These are phyloP conservation scores for Seminavis robusta DNA, from an alignment of 108 stramenopile genomes.

Conservation along the genomic window DNA sequence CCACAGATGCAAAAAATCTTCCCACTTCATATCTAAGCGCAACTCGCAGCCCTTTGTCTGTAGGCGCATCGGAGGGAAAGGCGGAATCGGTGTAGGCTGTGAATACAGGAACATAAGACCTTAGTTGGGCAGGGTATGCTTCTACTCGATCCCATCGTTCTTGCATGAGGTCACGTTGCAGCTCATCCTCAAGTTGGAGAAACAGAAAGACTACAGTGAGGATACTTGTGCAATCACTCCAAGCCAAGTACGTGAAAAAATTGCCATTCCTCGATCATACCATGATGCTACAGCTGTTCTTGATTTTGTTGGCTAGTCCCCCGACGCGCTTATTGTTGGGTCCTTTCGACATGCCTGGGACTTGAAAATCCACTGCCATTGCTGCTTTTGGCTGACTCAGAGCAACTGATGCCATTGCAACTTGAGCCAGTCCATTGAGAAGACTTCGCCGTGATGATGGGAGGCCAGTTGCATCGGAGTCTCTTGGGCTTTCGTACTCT, in stretches of 20 bases:
- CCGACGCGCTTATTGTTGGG: conserved; percentile 16
- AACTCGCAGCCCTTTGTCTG: conserved; percentile 75
- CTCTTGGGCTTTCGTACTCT: too few relatives aligned
- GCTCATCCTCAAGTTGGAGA: conserved; percentile 53
- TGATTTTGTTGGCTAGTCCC: conserved; percentile 32
- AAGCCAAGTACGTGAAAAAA: not conserved
- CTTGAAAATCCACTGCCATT: too few relatives aligned
- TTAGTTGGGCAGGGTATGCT: conserved; percentile 65
- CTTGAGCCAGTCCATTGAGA: too few relatives aligned
- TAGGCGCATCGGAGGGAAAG: conserved; percentile 73
- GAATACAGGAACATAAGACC: conserved; percentile 81
- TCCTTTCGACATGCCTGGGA: too few relatives aligned
- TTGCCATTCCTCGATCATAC: conserved; percentile 9
- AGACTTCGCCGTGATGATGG: too few relatives aligned
- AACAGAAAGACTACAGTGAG: not conserved
- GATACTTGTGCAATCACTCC: not conserved
- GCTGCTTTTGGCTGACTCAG: too few relatives aligned
- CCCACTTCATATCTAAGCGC: conserved; percentile 85
- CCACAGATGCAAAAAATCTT: conserved; percentile 74
- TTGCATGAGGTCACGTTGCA: conserved; percentile 88
- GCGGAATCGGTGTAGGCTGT: conserved; percentile 84
- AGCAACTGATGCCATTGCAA: too few relatives aligned
- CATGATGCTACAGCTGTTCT: conserved; percentile 25
- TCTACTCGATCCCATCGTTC: conserved; percentile 82
- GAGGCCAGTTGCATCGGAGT: too few relatives aligned